A percentile compares a stretch with the other conserved stretches of the same genome.
phyloP scores from a whole-genome alignment of 1,139 yeast genomes.

The Kodamaea ohmeri region DNA sequence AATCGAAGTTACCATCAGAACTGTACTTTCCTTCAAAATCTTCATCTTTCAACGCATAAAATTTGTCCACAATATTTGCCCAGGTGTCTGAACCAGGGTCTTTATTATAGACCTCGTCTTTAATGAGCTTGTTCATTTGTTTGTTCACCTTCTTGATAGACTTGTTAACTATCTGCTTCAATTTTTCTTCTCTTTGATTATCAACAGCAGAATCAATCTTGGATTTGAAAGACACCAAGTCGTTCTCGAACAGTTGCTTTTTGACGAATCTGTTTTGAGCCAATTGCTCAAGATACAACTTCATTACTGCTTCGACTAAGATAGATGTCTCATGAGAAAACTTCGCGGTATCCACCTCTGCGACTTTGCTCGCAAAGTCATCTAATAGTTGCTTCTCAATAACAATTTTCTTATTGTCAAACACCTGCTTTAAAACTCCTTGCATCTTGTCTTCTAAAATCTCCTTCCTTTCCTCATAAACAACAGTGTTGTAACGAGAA shows the following conservation, averaged over 20 bases:
- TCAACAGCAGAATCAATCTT: constrained; percentile 26
- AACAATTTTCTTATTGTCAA: constrained; percentile 26
- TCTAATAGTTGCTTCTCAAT: constrained; percentile 20
- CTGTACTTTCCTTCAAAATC: constrained; percentile 20
- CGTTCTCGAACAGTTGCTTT: constrained; percentile 8
- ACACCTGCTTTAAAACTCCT: constrained; percentile 41
- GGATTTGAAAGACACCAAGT: constrained; percentile 3
- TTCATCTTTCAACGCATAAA: constrained; percentile 43
- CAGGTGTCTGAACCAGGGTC: constrained; percentile 53
- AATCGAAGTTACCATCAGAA: constrained; percentile 39
- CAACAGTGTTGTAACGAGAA: constrained; percentile 63
- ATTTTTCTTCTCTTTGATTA: constrained; percentile 47
- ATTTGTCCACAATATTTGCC: constrained; percentile 50
- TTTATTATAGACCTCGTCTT: constrained; percentile 33
- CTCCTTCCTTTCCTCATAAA: constrained; percentile 60
- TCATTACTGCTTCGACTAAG: constrained; percentile 5
- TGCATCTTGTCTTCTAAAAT: constrained; percentile 49
- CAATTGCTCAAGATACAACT: constrained; percentile 6
- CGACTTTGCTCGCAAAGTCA: constrained; percentile 12
- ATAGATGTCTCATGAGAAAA: constrained; percentile 6
- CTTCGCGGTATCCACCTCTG: constrained; percentile 7
- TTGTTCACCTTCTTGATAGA: constrained; percentile 39
- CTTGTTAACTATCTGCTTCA: constrained; percentile 35
- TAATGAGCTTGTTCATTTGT: constrained; percentile 39
- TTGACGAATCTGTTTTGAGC: constrained; percentile 9